These are phyloP conservation scores for Melampsora larici-populina DNA, from an alignment of 1,284 basidiomycete genomes.

Conservation along the genomic window DNA sequence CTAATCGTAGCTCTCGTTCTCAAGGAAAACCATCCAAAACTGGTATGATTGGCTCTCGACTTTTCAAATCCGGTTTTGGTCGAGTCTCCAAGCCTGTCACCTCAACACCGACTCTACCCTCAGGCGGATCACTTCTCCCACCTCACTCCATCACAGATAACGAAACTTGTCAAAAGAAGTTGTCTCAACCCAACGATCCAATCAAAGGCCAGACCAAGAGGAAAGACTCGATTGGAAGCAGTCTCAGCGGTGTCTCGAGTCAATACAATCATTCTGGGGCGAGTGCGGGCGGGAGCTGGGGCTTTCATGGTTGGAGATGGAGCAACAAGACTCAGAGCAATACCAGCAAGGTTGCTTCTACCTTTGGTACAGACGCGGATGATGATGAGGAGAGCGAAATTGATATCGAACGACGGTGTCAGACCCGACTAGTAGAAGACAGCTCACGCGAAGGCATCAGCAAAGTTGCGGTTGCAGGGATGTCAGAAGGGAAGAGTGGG, in stretches of 20 bases:
- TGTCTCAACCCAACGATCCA: neutral
- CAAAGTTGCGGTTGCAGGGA: slow-evolving; percentile 52
- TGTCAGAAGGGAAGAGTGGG: no score
- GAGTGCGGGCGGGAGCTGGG: slow-evolving; percentile 8
- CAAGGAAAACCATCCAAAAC: neutral
- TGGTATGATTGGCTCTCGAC: no score
- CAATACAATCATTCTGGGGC: neutral
- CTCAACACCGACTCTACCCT: slow-evolving; percentile 8
- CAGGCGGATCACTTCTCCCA: neutral
- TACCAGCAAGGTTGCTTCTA: neutral
- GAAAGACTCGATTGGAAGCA: slow-evolving; percentile 16
- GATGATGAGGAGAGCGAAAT: neutral
- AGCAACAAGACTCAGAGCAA: slow-evolving; percentile 14
- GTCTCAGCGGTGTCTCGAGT: slow-evolving; percentile 19
- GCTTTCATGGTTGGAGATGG: slow-evolving; percentile 39
- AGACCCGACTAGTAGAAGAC: neutral
- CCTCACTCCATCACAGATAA: neutral
- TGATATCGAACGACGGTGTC: neutral
- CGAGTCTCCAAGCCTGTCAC: neutral
- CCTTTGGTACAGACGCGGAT: neutral
- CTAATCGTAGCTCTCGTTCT: neutral
- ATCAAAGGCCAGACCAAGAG: slow-evolving; percentile 1
- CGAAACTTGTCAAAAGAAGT: neutral
- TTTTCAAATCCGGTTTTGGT: no score
- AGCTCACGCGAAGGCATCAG: slow-evolving; percentile 43